These are phyloP conservation scores for Schoenoplectus triqueter DNA, from an alignment of 202 grass and related monocot genomes.

Conservation along the genomic window DNA sequence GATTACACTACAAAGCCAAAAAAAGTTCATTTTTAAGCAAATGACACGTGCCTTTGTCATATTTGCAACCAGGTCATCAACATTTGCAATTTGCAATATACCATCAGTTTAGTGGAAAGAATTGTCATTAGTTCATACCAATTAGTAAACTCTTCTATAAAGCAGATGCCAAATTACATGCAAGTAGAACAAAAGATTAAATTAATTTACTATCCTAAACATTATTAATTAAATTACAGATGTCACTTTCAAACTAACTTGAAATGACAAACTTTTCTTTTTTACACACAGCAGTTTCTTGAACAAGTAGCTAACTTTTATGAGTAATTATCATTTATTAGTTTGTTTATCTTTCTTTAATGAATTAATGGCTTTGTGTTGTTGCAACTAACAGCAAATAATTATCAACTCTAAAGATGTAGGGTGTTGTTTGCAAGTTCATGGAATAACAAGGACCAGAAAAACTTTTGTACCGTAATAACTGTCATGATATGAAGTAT, in stretches of 20 bases:
- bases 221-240: too few relatives aligned
- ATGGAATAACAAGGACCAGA: neutral
- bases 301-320: neutral
- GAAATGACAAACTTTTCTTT: too few relatives aligned
- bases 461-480: neutral
- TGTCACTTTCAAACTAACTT: too few relatives aligned
- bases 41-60: slow-evolving; percentile 44
- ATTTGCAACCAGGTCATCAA: neutral
- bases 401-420: neutral
- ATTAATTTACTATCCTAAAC: too few relatives aligned
- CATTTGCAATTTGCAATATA: neutral
- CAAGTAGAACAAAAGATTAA: too few relatives aligned
- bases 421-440: neutral
- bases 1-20: too few relatives aligned
- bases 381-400: neutral
- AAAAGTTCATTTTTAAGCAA: neutral
- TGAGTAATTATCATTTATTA: neutral
- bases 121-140: too few relatives aligned
- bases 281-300: neutral
- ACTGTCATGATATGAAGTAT: neutral
- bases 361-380: neutral
- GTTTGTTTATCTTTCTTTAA: neutral
- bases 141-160: too few relatives aligned
- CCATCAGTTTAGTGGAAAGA: slow-evolving; percentile 13
- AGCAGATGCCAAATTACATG: too few relatives aligned